Evolutionary conservation across 2,329 filamentous ascomycete species (phyloP).

Genomic region (Fusarium nurragi): DNA sequence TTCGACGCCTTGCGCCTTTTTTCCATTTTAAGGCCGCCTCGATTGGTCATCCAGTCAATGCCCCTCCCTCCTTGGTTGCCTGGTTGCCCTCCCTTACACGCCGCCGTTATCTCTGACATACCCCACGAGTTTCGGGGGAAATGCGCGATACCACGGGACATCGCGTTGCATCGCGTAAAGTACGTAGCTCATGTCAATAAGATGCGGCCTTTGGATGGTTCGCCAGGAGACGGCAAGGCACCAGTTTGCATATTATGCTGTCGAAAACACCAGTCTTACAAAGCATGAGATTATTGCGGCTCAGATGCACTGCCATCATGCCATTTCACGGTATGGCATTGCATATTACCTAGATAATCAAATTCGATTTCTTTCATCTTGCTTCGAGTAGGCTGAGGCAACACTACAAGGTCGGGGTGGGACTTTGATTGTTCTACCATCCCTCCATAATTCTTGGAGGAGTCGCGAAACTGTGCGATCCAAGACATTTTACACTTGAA

Average conservation of each 20-base stretch:
- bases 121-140: conserved; percentile 14
- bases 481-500: conserved; percentile 18
- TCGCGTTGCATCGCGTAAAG: conserved; percentile 30
- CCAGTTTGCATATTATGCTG: conserved; percentile 3
- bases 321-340: conserved; percentile 22
- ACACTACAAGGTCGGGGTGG: background rate
- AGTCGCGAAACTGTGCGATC: background rate
- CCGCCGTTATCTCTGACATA: conserved; percentile 14
- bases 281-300: conserved; percentile 15
- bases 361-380: background rate
- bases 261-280: conserved; percentile 9
- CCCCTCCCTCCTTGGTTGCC: conserved; percentile 29
- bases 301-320: conserved; percentile 22
- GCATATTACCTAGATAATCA: background rate
- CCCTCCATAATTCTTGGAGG: background rate
- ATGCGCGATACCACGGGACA: conserved; percentile 34
- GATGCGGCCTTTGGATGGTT: conserved; percentile 4
- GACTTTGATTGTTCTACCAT: background rate
- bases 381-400: background rate
- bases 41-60: conserved; percentile 13
- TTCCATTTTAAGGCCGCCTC: conserved; percentile 22
- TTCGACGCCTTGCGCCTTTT: conserved; percentile 14
- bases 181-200: conserved; percentile 2
- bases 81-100: conserved; percentile 25
- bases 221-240: conserved; percentile 22